Evolutionary conservation across 306 rosid species (phyloP), one percentile per base, ranked within the genome.

Genomic region (Pyrus betulifolia): DNA sequence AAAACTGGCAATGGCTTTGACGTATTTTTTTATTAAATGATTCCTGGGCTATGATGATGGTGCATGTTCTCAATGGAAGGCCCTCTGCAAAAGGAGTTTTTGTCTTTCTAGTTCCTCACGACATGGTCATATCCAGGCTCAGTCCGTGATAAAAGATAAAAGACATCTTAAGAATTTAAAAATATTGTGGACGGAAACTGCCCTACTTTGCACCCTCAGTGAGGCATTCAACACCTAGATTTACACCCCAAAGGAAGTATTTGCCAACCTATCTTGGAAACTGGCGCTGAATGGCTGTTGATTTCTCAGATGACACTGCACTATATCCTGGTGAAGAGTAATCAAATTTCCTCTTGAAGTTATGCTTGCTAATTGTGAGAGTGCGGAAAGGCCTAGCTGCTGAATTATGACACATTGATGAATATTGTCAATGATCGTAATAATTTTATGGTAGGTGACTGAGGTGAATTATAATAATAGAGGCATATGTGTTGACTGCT

Each of bases 401-500:
- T 71, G n/a, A 59, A 71, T 52, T 70, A 52, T 54, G 17, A 27
- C n/a, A 71, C 65, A 21, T 54, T 71, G 75, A 54, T 71, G 60
- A 51, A 5, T 33, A n/a, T 40, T 71, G 31, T 55, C 28, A 54
- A 54, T 2, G 35, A 69, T 44, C 15, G 1, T 11, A 38, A 38
- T 51, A 51, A 17, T 51, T 51, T 22, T 27, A 52, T 51, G 62
- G 21, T 70, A 71, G 25, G 64, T 23, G 55, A 70, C 62, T 4
- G 1, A 30, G 27, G 63, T 58, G 17, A 49, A 49, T n/a, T 57
- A 57, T n/a, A 70, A 30, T 33, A 4, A 52, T 70, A 30, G 62
- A 51, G 40, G 45, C 6, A 3, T 18, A 23, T 6, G 4, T 11
- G 62, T 57, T 70, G 19, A 19, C 60, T 19, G 19, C 42, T 70